phyloP scores from a whole-genome alignment of 495 filamentous ascomycete genomes.

The Aspergillus homomorphus region DNA sequence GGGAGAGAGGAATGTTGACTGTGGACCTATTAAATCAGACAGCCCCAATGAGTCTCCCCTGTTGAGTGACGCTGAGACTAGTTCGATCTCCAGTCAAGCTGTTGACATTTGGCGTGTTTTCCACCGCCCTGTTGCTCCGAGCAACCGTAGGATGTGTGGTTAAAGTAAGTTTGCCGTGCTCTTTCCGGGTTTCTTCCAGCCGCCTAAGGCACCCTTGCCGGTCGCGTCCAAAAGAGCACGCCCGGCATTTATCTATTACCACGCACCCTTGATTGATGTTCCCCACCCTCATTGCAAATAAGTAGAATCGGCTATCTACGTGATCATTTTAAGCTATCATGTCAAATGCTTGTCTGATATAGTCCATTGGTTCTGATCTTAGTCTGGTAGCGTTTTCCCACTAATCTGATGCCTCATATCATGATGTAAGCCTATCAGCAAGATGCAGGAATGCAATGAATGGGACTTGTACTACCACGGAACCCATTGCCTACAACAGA shows the following conservation, averaged over 20 bases:
- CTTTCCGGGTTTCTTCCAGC: neutral
- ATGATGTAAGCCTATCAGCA: no score
- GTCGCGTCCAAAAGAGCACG: neutral
- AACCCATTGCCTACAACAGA: no score
- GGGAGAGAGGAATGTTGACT: constrained; percentile 24
- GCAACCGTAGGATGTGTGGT: constrained; percentile 26
- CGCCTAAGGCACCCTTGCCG: neutral
- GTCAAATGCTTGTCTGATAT: neutral
- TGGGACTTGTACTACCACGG: no score
- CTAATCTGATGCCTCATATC: no score
- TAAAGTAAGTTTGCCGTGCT: constrained; percentile 1
- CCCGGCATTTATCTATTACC: neutral
- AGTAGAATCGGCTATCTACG: neutral
- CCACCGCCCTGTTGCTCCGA: constrained; percentile 34
- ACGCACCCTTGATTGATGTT: neutral
- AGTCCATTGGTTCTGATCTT: neutral
- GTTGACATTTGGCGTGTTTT: constrained; percentile 36
- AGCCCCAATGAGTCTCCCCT: constrained; percentile 15
- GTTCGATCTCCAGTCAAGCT: constrained; percentile 23
- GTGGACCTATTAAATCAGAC: constrained; percentile 18
- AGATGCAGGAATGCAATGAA: no score
- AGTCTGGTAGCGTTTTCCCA: neutral
- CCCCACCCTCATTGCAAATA: neutral
- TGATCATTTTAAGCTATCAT: neutral
- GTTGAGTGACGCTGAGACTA: constrained; percentile 15